Base-by-base conservation (phyloP, 2,329 filamentous ascomycete genomes). In the Scytalidium sp. region DNA sequence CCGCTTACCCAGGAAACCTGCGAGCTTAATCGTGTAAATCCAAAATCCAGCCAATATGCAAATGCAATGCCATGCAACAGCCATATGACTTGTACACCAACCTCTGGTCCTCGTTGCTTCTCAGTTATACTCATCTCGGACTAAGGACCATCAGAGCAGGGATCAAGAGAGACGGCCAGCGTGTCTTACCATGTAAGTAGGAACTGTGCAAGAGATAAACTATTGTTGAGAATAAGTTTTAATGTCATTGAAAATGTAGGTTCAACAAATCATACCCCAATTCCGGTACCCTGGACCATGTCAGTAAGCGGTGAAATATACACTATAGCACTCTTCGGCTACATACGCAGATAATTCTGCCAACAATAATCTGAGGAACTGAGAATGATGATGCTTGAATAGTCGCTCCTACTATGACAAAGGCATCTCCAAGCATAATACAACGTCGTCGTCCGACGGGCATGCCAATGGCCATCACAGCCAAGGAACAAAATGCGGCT, bases 301-400 rank as follows among this genome's bases (percentile, higher is more conserved):
- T 50, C 29, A 32, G 32, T 20, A 19, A 47, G 36, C 19, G 17
- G 32, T n/a, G 25, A 13, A 15, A n/a, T 10, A 36, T 15, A 36
- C 13, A 36, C 13, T 36, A 36, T n/a, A 36, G 13, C 32, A 36
- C 15, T 36, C 32, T n/a, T 36, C 32, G 32, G 32, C 15, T n/a
- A 36, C 32, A 36, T 47, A 39, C 60, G 19, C 58, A 58, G 11
- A 54, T 56, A 23, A 65, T 60, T 20, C 64, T 52, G 3, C 58
- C 61, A 15, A 61, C 59, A 42, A 65, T 61, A 9, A 66, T 64
- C 27, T 65, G 64, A 7, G 58, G 52, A 20, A 65, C 59, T 3
- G 58, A 61, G 43, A 56, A 64, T 1, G 63, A 56, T 1, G 61
- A 52, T 2, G 62, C 59, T 54, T 67, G 63, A 8, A 67, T 53